Percentiles rank a stretch among this genome's conserved stretches.
These are phyloP conservation scores for Lepidium aucheri DNA, from an alignment of 345 rosid species.

Conservation along the genomic window DNA sequence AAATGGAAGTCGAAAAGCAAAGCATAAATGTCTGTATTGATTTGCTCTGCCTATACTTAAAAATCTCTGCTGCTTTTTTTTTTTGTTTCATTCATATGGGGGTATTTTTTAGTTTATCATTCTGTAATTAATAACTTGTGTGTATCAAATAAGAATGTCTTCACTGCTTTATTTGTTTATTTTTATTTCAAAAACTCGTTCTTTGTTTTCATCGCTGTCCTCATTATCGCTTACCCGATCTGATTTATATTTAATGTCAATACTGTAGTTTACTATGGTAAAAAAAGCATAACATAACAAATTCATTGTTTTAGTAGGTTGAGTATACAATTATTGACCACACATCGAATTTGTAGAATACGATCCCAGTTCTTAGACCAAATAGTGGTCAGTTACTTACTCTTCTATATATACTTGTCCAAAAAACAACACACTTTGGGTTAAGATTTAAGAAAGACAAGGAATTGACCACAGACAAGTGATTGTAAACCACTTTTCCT, in stretches of 20 bases:
- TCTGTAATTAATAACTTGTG: conserved; percentile 20
- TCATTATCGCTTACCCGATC: neutral
- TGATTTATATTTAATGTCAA: neutral
- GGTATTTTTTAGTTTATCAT: conserved; percentile 18
- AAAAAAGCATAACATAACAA: neutral
- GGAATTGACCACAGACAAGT: too few species aligned
- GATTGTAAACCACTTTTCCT: too few species aligned
- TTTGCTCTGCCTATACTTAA: conserved; percentile 13
- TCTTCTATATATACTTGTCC: too few species aligned
- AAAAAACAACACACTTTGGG: too few species aligned
- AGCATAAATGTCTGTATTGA: conserved; percentile 23
- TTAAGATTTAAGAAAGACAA: too few species aligned
- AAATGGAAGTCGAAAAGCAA: neutral
- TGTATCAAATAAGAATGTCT: conserved; percentile 12
- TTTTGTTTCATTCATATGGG: neutral
- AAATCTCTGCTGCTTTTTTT: conserved; percentile 4
- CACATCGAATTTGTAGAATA: too few species aligned
- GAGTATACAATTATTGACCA: too few species aligned
- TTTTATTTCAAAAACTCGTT: too few species aligned
- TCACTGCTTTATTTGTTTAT: neutral
- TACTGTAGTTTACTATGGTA: neutral
- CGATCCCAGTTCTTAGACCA: too few species aligned
- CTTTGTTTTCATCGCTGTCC: conserved; percentile 16
- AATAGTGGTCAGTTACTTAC: too few species aligned
- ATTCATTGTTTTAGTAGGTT: too few species aligned